Percentiles rank a stretch among this genome's conserved stretches.
These are phyloP conservation scores for Manihot esculenta DNA, from an alignment of 441 rosid species.

Conservation along the genomic window DNA sequence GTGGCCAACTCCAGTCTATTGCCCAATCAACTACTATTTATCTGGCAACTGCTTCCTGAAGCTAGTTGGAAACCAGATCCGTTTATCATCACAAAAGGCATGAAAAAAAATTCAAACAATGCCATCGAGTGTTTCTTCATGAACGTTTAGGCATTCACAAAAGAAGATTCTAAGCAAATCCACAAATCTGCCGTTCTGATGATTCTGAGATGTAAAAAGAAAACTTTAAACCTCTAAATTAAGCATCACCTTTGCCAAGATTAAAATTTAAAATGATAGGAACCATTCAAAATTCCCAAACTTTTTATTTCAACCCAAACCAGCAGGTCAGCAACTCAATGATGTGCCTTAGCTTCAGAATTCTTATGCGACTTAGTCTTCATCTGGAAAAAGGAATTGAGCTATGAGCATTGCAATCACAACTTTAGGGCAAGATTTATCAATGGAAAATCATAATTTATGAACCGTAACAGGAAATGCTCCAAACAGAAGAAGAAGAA, in stretches of 20 bases:
- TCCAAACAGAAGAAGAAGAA: not conserved
- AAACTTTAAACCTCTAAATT: too few species aligned
- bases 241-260: conserved; percentile 5
- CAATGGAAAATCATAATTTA: too few species aligned
- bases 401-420: not conserved
- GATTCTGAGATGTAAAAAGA: not conserved
- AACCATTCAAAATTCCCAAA: not conserved
- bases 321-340: conserved; percentile 7
- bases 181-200: not conserved
- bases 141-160: too few species aligned
- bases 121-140: not conserved
- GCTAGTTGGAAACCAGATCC: too few species aligned
- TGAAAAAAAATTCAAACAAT: too few species aligned
- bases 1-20: too few species aligned
- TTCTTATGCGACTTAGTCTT: conserved; percentile 30
- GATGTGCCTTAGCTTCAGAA: conserved; percentile 28
- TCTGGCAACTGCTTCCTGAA: too few species aligned
- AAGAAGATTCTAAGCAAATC: not conserved
- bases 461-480: not conserved
- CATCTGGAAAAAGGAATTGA: conserved; percentile 24
- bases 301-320: conserved; percentile 8
- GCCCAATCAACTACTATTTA: too few species aligned
- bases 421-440: not conserved
- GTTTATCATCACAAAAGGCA: too few species aligned
- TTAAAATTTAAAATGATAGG: not conserved